Evolutionary conservation across 352 stramenopile genomes (phyloP).

Genomic region (Phytophthora syringae): DNA sequence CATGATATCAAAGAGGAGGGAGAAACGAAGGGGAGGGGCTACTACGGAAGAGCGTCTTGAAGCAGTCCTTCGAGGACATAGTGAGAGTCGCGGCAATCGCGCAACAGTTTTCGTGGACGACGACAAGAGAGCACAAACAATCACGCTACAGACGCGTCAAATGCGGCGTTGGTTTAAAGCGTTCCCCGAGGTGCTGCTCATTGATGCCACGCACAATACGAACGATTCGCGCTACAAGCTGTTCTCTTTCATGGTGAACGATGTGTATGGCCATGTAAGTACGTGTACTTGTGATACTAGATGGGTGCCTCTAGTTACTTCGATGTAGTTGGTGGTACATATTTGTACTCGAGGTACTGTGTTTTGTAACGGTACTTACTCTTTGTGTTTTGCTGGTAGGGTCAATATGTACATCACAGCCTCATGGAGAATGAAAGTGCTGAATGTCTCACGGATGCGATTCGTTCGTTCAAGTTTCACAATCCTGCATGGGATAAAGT

Average conservation of each 20-base stretch:
- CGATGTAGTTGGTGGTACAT: not conserved
- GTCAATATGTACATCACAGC: constrained; percentile 5
- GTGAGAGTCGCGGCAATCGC: not conserved
- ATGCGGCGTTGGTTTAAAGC: not conserved
- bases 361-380: not conserved
- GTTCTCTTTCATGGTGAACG: constrained; percentile 4
- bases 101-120: constrained; percentile 1
- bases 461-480: constrained; percentile 1
- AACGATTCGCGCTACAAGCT: constrained; percentile 9
- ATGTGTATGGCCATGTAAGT: constrained; percentile 4
- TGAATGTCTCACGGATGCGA: constrained; percentile 3
- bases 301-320: not conserved
- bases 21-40: not conserved
- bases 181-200: constrained; percentile 5
- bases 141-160: constrained; percentile 2
- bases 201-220: constrained; percentile 10
- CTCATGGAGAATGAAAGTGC: constrained; percentile 10
- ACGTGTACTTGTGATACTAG: not conserved
- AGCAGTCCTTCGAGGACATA: not conserved
- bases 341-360: not conserved
- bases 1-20: not conserved
- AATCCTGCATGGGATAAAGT: not conserved
- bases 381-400: constrained; percentile 3
- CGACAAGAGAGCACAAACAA: not conserved
- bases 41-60: not conserved